Conservation (phyloP, 345 rosid species). For the Citropsis articulata region DNA sequence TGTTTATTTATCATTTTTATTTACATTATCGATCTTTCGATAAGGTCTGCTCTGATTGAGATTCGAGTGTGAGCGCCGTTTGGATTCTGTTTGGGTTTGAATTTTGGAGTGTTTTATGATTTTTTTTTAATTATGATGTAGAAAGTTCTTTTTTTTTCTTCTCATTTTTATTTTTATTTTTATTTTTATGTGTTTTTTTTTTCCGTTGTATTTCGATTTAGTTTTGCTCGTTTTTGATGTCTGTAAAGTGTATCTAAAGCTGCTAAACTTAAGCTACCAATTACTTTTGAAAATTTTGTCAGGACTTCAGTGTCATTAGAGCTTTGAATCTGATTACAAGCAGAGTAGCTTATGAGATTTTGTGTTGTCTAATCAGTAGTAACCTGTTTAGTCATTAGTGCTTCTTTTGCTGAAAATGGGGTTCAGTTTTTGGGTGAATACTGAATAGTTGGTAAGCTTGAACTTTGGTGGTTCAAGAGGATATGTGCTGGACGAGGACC, state of each 20-base stretch:
- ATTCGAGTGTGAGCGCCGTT: neutral
- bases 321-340: conserved; percentile 1
- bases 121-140: neutral
- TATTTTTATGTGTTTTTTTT: neutral
- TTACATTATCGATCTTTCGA: neutral
- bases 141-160: neutral
- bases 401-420: neutral
- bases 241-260: neutral
- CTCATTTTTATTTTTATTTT: neutral
- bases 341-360: neutral
- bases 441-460: neutral
- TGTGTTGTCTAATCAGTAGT: neutral
- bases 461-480: neutral
- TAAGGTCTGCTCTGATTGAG: neutral
- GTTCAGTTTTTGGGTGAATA: neutral
- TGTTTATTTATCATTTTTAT: neutral
- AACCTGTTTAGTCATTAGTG: neutral
- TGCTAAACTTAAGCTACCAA: neutral
- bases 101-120: conserved; percentile 3
- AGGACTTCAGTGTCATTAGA: conserved; percentile 3
- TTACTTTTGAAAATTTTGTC: neutral
- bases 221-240: conserved; percentile 11
- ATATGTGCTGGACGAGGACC: neutral
- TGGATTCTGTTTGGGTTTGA: conserved; percentile 4
- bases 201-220: neutral